A percentile compares a stretch with the other conserved stretches of the same genome.
Evolutionary conservation across 2,329 filamentous ascomycete genomes (phyloP).

Genomic region (Fusarium sp.): DNA sequence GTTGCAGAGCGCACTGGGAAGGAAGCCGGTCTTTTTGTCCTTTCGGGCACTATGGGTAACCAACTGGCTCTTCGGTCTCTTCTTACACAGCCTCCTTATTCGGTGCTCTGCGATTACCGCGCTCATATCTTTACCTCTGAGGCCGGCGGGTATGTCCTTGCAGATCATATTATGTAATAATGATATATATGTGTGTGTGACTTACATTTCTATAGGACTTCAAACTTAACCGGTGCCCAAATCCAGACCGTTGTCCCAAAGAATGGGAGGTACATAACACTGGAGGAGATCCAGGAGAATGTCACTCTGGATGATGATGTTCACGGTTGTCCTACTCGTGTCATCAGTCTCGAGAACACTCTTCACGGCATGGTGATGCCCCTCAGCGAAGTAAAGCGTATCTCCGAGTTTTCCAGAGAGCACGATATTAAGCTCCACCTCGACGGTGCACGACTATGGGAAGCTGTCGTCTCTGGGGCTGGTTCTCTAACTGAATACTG

Average conservation of each 20-base stretch:
- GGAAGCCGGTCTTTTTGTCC: conserved; percentile 81
- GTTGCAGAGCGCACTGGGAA: conserved; percentile 81
- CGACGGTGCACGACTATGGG: conserved; percentile 86
- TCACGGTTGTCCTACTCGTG: conserved; percentile 81
- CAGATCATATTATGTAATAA: rapidly evolving
- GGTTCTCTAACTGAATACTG: conserved; percentile 76
- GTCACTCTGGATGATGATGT: conserved; percentile 77
- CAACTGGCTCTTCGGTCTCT: conserved; percentile 85
- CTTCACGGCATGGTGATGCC: conserved; percentile 84
- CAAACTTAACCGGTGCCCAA: conserved; percentile 78
- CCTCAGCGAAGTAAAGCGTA: conserved; percentile 75
- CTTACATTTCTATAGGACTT: conserved; percentile 64
- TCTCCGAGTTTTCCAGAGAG: conserved; percentile 76
- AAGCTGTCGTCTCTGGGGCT: conserved; percentile 79
- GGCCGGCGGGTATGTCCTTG: conserved; percentile 66
- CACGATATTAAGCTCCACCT: conserved; percentile 78
- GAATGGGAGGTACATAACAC: conserved; percentile 80
- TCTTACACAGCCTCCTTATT: conserved; percentile 82
- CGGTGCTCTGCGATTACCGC: conserved; percentile 82
- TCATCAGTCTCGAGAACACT: conserved; percentile 90
- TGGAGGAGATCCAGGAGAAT: conserved; percentile 79
- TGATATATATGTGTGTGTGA: neutral
- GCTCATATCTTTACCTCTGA: conserved; percentile 81
- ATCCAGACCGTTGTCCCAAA: conserved; percentile 74
- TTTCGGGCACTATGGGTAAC: conserved; percentile 96